Conservation (phyloP, 768 basidiomycete species). For the Botryobasidium botryosum region DNA sequence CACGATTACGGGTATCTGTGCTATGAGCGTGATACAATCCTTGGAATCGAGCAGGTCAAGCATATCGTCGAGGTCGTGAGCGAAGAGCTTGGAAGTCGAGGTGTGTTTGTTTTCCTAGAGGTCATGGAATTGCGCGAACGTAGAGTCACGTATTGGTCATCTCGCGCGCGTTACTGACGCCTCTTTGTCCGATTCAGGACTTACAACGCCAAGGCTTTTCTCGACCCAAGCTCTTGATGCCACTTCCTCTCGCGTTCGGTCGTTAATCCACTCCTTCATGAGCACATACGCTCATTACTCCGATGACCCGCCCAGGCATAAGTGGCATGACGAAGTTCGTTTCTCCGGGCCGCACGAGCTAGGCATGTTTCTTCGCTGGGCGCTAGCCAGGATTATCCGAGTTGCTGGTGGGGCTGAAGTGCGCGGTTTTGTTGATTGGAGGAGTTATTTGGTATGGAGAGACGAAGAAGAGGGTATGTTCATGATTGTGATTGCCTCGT, state of each 20-base stretch:
- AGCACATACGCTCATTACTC: slow-evolving; percentile 9
- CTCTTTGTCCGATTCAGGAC: slow-evolving; percentile 18
- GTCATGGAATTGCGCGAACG: neutral
- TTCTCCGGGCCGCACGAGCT: slow-evolving; percentile 80
- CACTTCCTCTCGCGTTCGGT: slow-evolving; percentile 50
- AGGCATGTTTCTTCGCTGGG: slow-evolving; percentile 89
- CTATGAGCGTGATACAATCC: slow-evolving; percentile 52
- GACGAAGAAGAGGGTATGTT: slow-evolving; percentile 63
- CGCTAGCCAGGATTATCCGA: slow-evolving; percentile 60
- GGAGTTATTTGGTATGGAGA: slow-evolving; percentile 66
- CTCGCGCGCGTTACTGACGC: neutral
- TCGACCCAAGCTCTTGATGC: slow-evolving; percentile 77
- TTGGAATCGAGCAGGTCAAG: slow-evolving; percentile 57
- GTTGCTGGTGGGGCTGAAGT: slow-evolving; percentile 51
- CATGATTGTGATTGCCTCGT: slow-evolving; percentile 13
- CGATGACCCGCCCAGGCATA: slow-evolving; percentile 30
- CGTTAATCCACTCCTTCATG: slow-evolving; percentile 72
- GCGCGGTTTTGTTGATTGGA: slow-evolving; percentile 77
- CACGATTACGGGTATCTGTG: slow-evolving; percentile 56
- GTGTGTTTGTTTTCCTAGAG: slow-evolving; percentile 15
- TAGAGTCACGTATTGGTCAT: neutral
- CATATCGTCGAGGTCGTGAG: slow-evolving; percentile 55
- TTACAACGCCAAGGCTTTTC: slow-evolving; percentile 86
- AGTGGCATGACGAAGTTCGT: slow-evolving; percentile 63
- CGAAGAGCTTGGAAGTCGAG: slow-evolving; percentile 52